These are phyloP conservation scores for Debaryomycetaceae sp. DNA, from an alignment of 1,139 yeast genomes.

Conservation along the genomic window DNA sequence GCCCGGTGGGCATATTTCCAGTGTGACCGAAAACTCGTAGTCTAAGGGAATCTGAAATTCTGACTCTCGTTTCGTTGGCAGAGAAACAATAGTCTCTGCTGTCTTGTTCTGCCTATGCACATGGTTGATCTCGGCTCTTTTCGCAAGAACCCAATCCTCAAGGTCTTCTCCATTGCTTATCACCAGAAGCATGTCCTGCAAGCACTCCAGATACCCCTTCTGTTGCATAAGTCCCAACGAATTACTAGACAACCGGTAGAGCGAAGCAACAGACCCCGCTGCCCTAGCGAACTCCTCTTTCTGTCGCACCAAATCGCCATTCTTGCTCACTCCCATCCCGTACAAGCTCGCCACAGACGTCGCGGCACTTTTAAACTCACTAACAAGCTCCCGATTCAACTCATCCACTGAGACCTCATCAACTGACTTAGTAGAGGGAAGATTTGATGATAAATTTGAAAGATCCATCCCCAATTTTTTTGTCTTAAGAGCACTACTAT, in stretches of 20 bases:
- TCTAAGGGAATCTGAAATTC: constrained; percentile 28
- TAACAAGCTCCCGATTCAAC: constrained; percentile 39
- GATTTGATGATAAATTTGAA: constrained; percentile 48
- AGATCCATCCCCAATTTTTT: constrained; percentile 44
- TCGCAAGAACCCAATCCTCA: constrained; percentile 51
- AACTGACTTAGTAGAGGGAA: constrained; percentile 49
- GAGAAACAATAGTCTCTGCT: neutral
- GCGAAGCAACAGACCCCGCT: constrained; percentile 61
- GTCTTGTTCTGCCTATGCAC: constrained; percentile 6
- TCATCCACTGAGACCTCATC: constrained; percentile 42
- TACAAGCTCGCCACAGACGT: constrained; percentile 44
- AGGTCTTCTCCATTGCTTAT: constrained; percentile 47
- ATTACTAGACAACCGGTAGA: constrained; percentile 52
- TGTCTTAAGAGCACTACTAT: no score
- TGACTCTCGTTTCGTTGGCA: constrained; percentile 3
- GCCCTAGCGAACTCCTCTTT: constrained; percentile 59
- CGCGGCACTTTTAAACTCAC: constrained; percentile 46
- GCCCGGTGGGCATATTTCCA: constrained; percentile 27
- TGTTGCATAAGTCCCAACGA: constrained; percentile 40
- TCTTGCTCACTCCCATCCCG: constrained; percentile 22
- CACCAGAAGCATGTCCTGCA: constrained; percentile 52
- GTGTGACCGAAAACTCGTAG: constrained; percentile 34
- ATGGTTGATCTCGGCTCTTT: constrained; percentile 44
- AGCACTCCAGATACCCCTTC: constrained; percentile 55
- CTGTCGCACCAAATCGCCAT: constrained; percentile 7